Base-by-base conservation (phyloP, 2,329 filamentous ascomycete species). In the Diplodia corticola region DNA sequence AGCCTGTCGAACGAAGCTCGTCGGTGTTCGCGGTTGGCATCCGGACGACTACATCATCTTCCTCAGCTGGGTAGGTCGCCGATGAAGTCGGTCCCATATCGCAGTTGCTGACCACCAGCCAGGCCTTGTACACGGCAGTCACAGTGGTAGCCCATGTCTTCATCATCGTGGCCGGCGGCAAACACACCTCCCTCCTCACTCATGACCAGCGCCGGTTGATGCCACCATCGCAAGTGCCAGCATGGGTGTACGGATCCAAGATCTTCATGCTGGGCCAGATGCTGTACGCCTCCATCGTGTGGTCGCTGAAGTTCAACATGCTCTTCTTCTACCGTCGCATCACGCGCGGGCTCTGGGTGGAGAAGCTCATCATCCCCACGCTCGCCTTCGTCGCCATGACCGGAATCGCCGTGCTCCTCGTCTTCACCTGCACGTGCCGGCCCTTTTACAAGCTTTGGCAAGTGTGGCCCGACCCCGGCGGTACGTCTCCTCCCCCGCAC, bases 281-380 rank as follows among this genome's bases (percentile, higher is more conserved):
- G 50, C 50, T 53, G 1, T 80, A 81, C 12, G 71, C 74, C 12
- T 68, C 74, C 20, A 73, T 80, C 26, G 69, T 81, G 1, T 81
- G 79, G 79, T 74, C 71, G 0, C 69, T 81, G 61, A 81, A 80
- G 66, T 71, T 81, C 44, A 79, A 78, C 69, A 80, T 80, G 77
- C 64, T 80, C 15, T 80, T 76, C 66, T 76, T 81, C 26, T 80
- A 79, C 64, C 70, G 71, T 13, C 76, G 78, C 1, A 70, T 80
- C 10, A 75, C 79, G 3, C 71, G 70, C 3, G 74, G 75, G 0
- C 65, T 80, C 0, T 77, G 75, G 73, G 74, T 76, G 0, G 72
- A 79, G 60, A 76, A 72, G 24, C 74, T 78, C 26, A 73, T 81
- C n/a, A 68, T 71, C 15, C 78, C 78, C 0, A 65, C 74, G 4